Evolutionary conservation across 345 rosid genomes (phyloP), one percentile per base, ranked within the genome.

Genomic region (Excoecaria agallocha): DNA sequence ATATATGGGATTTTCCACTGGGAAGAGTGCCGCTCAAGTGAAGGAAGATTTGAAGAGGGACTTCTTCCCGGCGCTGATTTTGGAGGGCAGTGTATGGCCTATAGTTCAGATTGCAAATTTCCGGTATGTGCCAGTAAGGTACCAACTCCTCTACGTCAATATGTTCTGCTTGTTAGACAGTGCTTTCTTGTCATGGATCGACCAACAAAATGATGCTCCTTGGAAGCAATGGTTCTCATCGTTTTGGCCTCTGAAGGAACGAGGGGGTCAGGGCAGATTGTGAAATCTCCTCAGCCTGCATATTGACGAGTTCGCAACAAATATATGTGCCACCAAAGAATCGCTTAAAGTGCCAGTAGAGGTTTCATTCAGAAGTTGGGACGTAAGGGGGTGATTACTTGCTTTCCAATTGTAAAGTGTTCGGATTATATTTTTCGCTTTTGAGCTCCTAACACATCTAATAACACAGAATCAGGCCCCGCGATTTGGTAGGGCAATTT

Each of bases 161-260:
- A 73, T 87, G 57, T 95, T 95, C 84, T 92, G 98, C 87, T 81
- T 94, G 75, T 69, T 95, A 74, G 98, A 95, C 88, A 91, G 94
- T 49, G 91, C 90, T 45, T 92, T 95, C 65, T 80, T 92, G 76
- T 89, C 98, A 11, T 92, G 95, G 97, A 64, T 91, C 10, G 98
- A 92, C 68, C 99, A 95, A 81, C 99, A 95, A 74, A 85, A 95
- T 60, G 96, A 91, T 73, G 98, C 99, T 15, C 84, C 97, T n/a
- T 92, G 97, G 99, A 95, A 95, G 85, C 84, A 87, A 73, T 89
- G 95, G 91, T 89, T 94, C 72, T 77, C 87, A 25, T 84, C 85
- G 61, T 85, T 86, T 57, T 72, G 71, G 80, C 76, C 88, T 3
- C 54, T 85, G 59, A 88, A 89, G 73, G 93, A 89, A 82, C 77